phyloP scores from a whole-genome alignment of 1,139 yeast species.

The Kodamaea plutei region DNA sequence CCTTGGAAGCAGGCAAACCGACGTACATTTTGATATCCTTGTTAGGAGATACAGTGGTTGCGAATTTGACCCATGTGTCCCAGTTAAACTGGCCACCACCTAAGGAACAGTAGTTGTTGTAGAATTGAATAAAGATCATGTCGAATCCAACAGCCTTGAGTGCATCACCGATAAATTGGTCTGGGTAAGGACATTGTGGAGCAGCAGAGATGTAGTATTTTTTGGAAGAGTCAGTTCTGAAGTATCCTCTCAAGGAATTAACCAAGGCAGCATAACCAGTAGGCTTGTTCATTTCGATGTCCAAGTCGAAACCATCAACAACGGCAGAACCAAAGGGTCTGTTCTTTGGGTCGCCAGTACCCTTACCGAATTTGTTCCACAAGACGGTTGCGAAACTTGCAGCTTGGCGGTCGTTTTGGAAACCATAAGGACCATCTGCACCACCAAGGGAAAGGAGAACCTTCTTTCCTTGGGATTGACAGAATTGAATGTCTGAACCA shows the following conservation, averaged over 20 bases:
- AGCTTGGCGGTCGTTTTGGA: conserved; percentile 12
- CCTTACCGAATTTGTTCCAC: conserved; percentile 18
- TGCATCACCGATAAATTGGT: conserved; percentile 13
- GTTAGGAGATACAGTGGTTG: conserved; percentile 12
- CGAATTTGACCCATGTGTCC: conserved; percentile 35
- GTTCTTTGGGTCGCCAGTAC: conserved; percentile 9
- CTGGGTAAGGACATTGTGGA: conserved; percentile 19
- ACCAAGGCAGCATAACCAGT: conserved; percentile 14
- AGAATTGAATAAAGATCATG: conserved; percentile 18
- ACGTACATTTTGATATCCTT: conserved; percentile 14
- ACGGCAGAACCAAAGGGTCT: conserved; percentile 18
- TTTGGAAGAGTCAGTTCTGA: conserved; percentile 10
- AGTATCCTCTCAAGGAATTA: conserved; percentile 9
- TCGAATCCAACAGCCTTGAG: conserved; percentile 12
- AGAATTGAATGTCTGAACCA: conserved; percentile 15
- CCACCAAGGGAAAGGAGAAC: conserved; percentile 18
- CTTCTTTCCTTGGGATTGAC: conserved; percentile 15
- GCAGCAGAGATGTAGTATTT: conserved; percentile 16
- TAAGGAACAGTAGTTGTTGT: conserved; percentile 17
- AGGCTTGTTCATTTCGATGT: conserved; percentile 13
- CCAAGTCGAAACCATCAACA: conserved; percentile 19
- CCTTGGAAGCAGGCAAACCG: conserved; percentile 15
- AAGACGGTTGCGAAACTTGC: conserved; percentile 12
- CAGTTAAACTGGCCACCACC: conserved; percentile 49
- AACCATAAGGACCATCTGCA: conserved; percentile 14